These are phyloP conservation scores for Venturia aucupariae DNA, from an alignment of 2,329 filamentous ascomycete genomes.

Conservation along the genomic window DNA sequence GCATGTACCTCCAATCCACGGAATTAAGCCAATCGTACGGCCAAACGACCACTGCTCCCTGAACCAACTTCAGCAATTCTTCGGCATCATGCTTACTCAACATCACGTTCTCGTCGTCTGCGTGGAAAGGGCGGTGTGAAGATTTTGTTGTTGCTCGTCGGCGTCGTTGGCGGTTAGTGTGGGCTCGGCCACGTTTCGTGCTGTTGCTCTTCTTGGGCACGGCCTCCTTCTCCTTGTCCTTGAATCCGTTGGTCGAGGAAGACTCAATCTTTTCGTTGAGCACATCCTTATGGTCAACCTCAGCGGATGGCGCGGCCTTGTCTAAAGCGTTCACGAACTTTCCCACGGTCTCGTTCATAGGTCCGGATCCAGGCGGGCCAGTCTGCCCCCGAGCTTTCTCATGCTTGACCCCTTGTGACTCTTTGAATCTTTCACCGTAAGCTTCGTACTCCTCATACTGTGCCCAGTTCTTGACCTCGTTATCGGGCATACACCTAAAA, in stretches of 20 bases:
- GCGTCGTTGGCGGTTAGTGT: slow-evolving; percentile 28
- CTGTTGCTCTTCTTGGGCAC: slow-evolving; percentile 20
- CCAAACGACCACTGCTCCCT: slow-evolving; percentile 84
- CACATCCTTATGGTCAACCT: slow-evolving; percentile 8
- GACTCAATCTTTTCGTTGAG: neutral
- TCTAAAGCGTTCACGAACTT: slow-evolving; percentile 24
- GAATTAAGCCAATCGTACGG: slow-evolving; percentile 89
- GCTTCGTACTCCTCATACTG: slow-evolving; percentile 78
- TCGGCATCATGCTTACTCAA: slow-evolving; percentile 69
- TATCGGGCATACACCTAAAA: slow-evolving; percentile 96
- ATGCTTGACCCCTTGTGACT: slow-evolving; percentile 47
- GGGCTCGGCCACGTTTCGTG: slow-evolving; percentile 5
- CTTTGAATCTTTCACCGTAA: slow-evolving; percentile 69
- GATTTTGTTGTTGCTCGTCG: slow-evolving; percentile 62
- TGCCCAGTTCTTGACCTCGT: slow-evolving; percentile 84
- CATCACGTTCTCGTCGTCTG: slow-evolving; percentile 57
- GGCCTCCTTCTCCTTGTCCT: slow-evolving; percentile 4
- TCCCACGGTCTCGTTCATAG: slow-evolving; percentile 17
- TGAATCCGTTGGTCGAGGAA: neutral
- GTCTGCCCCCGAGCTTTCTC: slow-evolving; percentile 32
- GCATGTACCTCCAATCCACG: slow-evolving; percentile 92
- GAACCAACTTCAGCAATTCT: slow-evolving; percentile 68
- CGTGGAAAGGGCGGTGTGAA: slow-evolving; percentile 53
- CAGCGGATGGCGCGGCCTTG: slow-evolving; percentile 28
- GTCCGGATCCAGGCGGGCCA: slow-evolving; percentile 37